A percentile compares a stretch with the other conserved stretches of the same genome.
Evolutionary conservation across 371 early-diverging fungal species (phyloP).

Genomic region (Mucor piriformis): DNA sequence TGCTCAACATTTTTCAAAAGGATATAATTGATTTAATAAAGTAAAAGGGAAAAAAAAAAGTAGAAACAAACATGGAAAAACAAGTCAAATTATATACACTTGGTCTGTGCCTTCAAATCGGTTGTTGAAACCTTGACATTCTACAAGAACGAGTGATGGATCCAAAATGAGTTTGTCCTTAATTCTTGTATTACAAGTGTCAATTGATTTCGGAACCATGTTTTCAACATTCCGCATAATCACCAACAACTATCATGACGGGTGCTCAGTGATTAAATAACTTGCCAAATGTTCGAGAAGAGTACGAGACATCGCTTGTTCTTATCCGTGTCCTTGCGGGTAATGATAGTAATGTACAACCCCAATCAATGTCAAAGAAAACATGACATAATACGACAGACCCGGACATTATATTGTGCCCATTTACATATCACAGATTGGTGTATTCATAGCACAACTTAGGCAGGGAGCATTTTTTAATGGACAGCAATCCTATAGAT

Average conservation of each 20-base stretch:
- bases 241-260: conserved; percentile 47
- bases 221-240: conserved; percentile 39
- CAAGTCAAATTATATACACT: neutral
- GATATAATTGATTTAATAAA: neutral
- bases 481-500: too few relatives aligned
- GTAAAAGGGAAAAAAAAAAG: neutral
- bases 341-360: too few relatives aligned
- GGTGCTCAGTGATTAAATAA: conserved; percentile 1
- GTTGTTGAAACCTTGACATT: neutral
- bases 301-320: too few relatives aligned
- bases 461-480: too few relatives aligned
- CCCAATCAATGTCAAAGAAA: conserved; percentile 46
- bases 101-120: conserved; percentile 4
- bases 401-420: conserved; percentile 52
- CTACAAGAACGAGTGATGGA: neutral
- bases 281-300: too few relatives aligned
- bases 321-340: too few relatives aligned
- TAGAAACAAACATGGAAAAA: neutral
- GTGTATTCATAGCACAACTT: too few relatives aligned
- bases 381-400: conserved; percentile 44
- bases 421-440: conserved; percentile 45
- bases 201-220: neutral
- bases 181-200: neutral
- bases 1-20: conserved; percentile 6
- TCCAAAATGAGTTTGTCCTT: neutral